Conservation (phyloP, 148 eudicot species). For the Rhododendron kiyosumense region DNA sequence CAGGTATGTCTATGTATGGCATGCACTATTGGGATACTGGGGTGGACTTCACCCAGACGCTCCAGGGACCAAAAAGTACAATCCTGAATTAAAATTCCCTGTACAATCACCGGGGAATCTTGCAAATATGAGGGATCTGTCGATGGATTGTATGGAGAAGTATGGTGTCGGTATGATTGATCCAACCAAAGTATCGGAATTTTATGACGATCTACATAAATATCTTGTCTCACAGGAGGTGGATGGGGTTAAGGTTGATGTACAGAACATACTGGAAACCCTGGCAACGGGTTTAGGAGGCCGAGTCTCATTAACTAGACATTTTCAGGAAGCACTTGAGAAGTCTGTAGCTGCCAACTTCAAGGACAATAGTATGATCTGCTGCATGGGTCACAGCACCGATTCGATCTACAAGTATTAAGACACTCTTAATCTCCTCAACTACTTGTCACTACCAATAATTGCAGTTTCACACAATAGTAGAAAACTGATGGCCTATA, state of each 20-base stretch:
- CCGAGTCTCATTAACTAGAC: slow-evolving; percentile 34
- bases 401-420: slow-evolving; percentile 36
- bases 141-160: slow-evolving; percentile 35
- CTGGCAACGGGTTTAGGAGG: slow-evolving; percentile 34
- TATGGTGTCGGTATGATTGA: slow-evolving; percentile 34
- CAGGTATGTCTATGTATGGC: slow-evolving; percentile 47
- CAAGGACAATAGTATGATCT: slow-evolving; percentile 39
- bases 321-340: slow-evolving; percentile 37
- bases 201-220: slow-evolving; percentile 36
- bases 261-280: slow-evolving; percentile 37
- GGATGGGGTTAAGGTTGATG: slow-evolving; percentile 49
- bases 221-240: slow-evolving; percentile 31
- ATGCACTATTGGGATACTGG: slow-evolving; percentile 43
- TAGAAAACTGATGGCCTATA: not conserved
- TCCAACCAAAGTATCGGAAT: slow-evolving; percentile 30
- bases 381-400: slow-evolving; percentile 42
- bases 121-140: slow-evolving; percentile 23
- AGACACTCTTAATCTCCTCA: not conserved
- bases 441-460: not conserved
- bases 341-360: slow-evolving; percentile 35
- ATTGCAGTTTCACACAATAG: not conserved
- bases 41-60: slow-evolving; percentile 37
- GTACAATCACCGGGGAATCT: slow-evolving; percentile 32
- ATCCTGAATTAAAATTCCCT: slow-evolving; percentile 22
- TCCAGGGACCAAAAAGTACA: slow-evolving; percentile 23